phyloP scores from a whole-genome alignment of 2,329 filamentous ascomycete species.

The Fusarium sororula region DNA sequence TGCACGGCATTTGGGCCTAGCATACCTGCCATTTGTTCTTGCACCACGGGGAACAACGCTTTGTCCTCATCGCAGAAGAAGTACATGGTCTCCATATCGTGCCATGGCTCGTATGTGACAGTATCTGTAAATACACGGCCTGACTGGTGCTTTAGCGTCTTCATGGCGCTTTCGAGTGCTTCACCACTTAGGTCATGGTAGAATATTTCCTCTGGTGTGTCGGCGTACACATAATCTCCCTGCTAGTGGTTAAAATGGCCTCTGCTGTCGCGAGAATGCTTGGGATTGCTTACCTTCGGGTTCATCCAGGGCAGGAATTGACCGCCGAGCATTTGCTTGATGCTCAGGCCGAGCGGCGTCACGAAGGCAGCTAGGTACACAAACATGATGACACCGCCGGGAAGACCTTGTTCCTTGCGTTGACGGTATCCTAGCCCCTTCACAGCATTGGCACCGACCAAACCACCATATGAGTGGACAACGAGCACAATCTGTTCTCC shows the following conservation, averaged over 20 bases:
- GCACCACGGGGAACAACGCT: constrained; percentile 30
- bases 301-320: constrained; percentile 43
- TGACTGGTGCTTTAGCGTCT: constrained; percentile 23
- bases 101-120: constrained; percentile 41
- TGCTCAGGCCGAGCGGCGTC: constrained; percentile 40
- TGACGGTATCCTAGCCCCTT: constrained; percentile 47
- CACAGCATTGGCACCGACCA: constrained; percentile 51
- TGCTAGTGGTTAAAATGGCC: neutral
- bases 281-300: constrained; percentile 25
- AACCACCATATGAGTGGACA: constrained; percentile 56
- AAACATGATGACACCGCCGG: constrained; percentile 51
- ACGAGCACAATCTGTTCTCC: constrained; percentile 54
- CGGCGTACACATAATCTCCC: constrained; percentile 21
- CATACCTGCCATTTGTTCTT: constrained; percentile 32
- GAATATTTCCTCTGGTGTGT: constrained; percentile 32
- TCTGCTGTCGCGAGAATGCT: accelerated
- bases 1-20: constrained; percentile 2
- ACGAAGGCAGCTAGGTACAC: constrained; percentile 50
- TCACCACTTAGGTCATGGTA: constrained; percentile 39
- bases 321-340: constrained; percentile 40
- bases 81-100: constrained; percentile 41
- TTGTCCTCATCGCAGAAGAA: constrained; percentile 39
- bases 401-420: constrained; percentile 43
- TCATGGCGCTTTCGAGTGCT: constrained; percentile 12
- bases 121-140: constrained; percentile 30